Evolutionary conservation across 305 asterid species (phyloP).

Genomic region (Fraxinus albicans): DNA sequence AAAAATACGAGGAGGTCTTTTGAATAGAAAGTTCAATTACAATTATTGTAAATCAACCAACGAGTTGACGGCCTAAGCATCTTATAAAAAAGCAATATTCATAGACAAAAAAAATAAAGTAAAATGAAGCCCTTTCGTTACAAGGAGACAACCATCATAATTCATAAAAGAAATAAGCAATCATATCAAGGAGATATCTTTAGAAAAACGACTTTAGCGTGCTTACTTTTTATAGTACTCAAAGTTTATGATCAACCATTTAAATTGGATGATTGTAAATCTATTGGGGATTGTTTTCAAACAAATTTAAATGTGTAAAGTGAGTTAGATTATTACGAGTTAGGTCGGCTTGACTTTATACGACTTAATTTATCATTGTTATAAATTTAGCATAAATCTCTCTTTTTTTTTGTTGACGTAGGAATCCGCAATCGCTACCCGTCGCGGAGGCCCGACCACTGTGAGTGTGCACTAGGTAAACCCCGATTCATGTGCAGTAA

Average conservation of each 20-base stretch:
- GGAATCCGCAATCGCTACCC: too few relatives aligned
- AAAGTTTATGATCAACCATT: not conserved
- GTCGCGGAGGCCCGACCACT: too few relatives aligned
- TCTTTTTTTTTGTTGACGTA: too few relatives aligned
- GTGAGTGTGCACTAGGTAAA: too few relatives aligned
- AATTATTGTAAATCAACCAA: constrained; percentile 27
- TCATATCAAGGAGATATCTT: not conserved
- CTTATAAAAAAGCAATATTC: constrained; percentile 3
- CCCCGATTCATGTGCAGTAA: too few relatives aligned
- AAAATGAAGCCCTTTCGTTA: constrained; percentile 16
- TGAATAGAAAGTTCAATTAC: constrained; percentile 18
- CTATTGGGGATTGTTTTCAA: not conserved
- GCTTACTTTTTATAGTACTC: not conserved
- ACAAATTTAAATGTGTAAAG: not conserved
- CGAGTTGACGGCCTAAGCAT: constrained; percentile 21
- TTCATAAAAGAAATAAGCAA: not conserved
- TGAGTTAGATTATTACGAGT: not conserved
- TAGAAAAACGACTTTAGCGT: not conserved
- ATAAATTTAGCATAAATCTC: too few relatives aligned
- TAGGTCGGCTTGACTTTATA: not conserved
- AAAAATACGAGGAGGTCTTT: not conserved
- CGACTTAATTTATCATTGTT: not conserved
- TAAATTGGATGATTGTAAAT: not conserved
- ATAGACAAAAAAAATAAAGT: not conserved
- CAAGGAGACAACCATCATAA: constrained; percentile 11